Evolutionary conservation across 495 filamentous ascomycete species (phyloP).

Genomic region (Friedmanniomyces endolithicus): DNA sequence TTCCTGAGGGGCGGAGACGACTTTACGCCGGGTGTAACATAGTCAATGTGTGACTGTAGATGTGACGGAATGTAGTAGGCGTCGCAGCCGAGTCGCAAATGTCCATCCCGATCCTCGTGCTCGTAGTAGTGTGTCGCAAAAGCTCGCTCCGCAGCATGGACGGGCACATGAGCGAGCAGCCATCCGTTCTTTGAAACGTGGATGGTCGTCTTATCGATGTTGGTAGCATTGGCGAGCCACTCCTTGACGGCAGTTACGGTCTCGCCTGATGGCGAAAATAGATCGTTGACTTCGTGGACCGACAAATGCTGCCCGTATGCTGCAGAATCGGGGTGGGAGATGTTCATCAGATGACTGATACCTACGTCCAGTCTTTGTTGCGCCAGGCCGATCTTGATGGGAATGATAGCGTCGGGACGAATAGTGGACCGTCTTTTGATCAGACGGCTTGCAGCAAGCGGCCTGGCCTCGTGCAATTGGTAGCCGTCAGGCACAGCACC

Average conservation of each 20-base stretch:
- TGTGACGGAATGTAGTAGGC: constrained; percentile 12
- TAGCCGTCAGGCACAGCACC: background rate
- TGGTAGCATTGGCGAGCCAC: constrained; percentile 9
- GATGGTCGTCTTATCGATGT: background rate
- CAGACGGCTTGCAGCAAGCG: background rate
- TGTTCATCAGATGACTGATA: constrained; percentile 8
- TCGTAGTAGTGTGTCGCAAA: constrained; percentile 14
- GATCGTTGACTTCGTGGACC: constrained; percentile 1
- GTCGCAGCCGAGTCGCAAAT: constrained; percentile 7
- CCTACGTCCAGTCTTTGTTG: constrained; percentile 1
- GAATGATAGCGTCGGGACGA: background rate
- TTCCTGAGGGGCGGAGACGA: background rate
- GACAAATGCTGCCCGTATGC: constrained; percentile 11
- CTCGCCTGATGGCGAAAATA: constrained; percentile 5
- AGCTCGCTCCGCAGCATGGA: constrained; percentile 3
- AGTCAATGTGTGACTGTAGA: constrained; percentile 13
- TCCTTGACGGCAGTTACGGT: constrained; percentile 4
- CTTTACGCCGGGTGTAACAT: constrained; percentile 11
- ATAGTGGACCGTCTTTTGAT: background rate
- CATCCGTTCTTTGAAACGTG: constrained; percentile 10
- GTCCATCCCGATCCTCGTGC: background rate
- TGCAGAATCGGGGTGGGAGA: constrained; percentile 13
- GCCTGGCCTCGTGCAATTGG: background rate
- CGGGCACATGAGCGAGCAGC: constrained; percentile 10
- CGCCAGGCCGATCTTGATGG: background rate